phyloP scores from a whole-genome alignment of 805 yeast species.

The Phaffomyces opuntiae region DNA sequence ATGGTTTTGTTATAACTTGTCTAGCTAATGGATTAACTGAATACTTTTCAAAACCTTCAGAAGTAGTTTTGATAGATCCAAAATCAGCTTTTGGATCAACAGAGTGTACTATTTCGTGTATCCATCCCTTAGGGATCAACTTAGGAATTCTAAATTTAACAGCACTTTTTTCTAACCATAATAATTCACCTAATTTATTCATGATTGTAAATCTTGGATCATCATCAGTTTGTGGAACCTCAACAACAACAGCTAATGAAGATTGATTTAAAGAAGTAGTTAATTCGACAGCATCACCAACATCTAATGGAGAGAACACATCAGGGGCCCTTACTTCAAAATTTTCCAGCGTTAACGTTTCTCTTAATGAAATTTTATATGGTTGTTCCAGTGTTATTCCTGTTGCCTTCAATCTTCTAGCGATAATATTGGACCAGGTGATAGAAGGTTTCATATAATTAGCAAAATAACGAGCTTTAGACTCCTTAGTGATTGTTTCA shows the following conservation, averaged over 20 bases:
- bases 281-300: constrained; percentile 63
- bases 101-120: constrained; percentile 20
- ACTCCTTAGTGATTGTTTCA: not conserved
- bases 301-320: constrained; percentile 15
- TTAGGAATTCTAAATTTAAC: constrained; percentile 49
- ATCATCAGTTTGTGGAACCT: constrained; percentile 39
- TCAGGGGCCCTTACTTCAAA: constrained; percentile 5
- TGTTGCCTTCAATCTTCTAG: not conserved
- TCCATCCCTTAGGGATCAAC: constrained; percentile 36
- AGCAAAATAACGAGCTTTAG: constrained; percentile 3
- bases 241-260: constrained; percentile 47
- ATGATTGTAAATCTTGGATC: constrained; percentile 54
- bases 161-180: constrained; percentile 37
- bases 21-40: constrained; percentile 29
- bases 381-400: not conserved
- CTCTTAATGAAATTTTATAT: not conserved
- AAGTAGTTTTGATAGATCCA: constrained; percentile 27
- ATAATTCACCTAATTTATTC: constrained; percentile 49
- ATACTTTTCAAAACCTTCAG: constrained; percentile 21
- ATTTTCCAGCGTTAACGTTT: not conserved
- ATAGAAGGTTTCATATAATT: constrained; percentile 4
- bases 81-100: constrained; percentile 14
- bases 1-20: constrained; percentile 25
- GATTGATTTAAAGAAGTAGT: constrained; percentile 33
- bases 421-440: not conserved